A percentile compares a stretch with the other conserved stretches of the same genome.
Conservation (phyloP, 192 early-diverging fungal species). For the Neocallimastix lanati region DNA sequence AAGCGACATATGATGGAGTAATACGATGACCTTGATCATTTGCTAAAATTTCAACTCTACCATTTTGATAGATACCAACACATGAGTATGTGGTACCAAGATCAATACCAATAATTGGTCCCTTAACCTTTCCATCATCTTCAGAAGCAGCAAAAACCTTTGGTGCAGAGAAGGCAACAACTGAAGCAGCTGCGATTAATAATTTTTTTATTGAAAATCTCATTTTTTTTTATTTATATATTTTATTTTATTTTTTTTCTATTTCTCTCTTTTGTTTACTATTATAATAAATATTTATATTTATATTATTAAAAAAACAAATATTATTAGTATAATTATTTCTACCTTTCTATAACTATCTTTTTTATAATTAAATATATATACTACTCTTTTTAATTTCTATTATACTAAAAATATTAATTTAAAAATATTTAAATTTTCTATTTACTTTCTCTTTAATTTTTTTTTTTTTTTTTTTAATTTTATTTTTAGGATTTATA, state of each 20-base stretch:
- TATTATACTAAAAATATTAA: too few species aligned
- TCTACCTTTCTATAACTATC: too few species aligned
- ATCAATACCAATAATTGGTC: constrained; percentile 68
- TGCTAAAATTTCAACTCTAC: constrained; percentile 90
- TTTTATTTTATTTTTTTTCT: background rate
- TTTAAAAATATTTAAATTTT: too few species aligned
- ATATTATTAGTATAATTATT: too few species aligned
- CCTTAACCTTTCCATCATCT: background rate
- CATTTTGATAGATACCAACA: constrained; percentile 85
- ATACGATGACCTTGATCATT: constrained; percentile 94
- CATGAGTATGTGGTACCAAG: constrained; percentile 83
- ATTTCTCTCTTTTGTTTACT: background rate
- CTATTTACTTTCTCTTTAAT: background rate
- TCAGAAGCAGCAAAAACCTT: background rate
- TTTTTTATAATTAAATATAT: too few species aligned
- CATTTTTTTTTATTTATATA: background rate
- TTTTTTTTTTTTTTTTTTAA: too few species aligned
- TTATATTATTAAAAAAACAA: too few species aligned
- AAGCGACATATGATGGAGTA: constrained; percentile 85
- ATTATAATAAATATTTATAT: too few species aligned
- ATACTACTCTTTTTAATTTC: too few species aligned
- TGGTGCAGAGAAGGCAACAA: background rate
- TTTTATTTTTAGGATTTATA: background rate
- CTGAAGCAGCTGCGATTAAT: background rate
- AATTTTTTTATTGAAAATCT: background rate